Conservation (phyloP, 495 filamentous ascomycete species). For the Chaetomium tenue region DNA sequence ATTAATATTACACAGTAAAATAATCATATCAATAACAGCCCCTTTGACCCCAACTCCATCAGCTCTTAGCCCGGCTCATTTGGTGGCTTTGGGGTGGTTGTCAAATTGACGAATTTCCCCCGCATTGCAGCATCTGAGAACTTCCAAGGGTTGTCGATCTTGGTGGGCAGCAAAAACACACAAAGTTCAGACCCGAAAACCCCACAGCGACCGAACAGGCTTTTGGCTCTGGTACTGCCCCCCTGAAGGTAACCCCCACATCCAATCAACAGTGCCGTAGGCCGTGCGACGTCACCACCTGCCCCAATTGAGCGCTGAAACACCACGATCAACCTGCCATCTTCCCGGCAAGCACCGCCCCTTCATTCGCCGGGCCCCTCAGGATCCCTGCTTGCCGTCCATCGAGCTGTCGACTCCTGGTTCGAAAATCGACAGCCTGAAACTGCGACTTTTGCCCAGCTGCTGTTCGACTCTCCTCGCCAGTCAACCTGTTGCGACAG, state of each 20-base stretch:
- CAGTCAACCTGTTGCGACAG: slow-evolving; percentile 18
- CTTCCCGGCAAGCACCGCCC: slow-evolving; percentile 30
- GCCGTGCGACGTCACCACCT: slow-evolving; percentile 27
- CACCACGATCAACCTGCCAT: slow-evolving; percentile 29
- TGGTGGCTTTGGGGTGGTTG: background rate
- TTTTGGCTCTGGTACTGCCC: slow-evolving; percentile 18
- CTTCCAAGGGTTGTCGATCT: background rate
- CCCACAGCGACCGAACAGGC: slow-evolving; percentile 18
- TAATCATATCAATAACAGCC: background rate
- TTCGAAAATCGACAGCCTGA: slow-evolving; percentile 32
- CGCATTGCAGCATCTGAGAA: background rate
- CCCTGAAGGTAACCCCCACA: slow-evolving; percentile 21
- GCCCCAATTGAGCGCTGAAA: slow-evolving; percentile 31
- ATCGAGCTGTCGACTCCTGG: slow-evolving; percentile 32
- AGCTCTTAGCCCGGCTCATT: background rate
- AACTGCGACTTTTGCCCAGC: slow-evolving; percentile 31
- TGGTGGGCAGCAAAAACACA: background rate
- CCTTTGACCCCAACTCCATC: background rate
- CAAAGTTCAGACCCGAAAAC: slow-evolving; percentile 4
- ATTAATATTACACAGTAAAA: background rate
- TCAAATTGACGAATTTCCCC: background rate
- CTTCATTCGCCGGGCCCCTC: slow-evolving; percentile 33
- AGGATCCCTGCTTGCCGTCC: slow-evolving; percentile 30
- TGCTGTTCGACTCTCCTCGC: slow-evolving; percentile 28
- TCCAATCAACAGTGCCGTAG: slow-evolving; percentile 28